Percentiles rank a stretch among this genome's conserved stretches.
phyloP scores from a whole-genome alignment of 352 stramenopile species.

The Peronospora tabacina region DNA sequence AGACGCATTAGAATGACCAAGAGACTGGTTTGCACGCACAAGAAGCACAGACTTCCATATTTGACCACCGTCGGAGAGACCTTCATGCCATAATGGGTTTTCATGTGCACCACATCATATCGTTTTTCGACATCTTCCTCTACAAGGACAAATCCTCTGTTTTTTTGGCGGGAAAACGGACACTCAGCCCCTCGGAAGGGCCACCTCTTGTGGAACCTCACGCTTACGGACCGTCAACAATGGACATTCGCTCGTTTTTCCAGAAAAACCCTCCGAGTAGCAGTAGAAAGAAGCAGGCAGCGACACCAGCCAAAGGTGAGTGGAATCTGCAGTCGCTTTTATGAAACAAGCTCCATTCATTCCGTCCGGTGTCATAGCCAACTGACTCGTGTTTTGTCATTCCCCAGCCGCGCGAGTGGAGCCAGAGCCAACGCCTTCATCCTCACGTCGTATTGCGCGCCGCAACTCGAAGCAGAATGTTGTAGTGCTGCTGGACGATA shows the following conservation, averaged over 20 bases:
- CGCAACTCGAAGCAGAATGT: constrained; percentile 34
- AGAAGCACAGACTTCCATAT: constrained; percentile 62
- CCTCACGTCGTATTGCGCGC: constrained; percentile 13
- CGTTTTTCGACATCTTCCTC: constrained; percentile 10
- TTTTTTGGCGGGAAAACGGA: constrained; percentile 26
- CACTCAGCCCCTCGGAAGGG: constrained; percentile 14
- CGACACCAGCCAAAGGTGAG: constrained; percentile 24
- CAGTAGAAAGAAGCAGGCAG: constrained; percentile 23
- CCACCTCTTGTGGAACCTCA: background rate
- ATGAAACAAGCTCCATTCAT: background rate
- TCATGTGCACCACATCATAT: constrained; percentile 9
- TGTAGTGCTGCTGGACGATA: constrained; percentile 51
- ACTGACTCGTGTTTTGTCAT: constrained; percentile 4
- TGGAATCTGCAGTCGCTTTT: background rate
- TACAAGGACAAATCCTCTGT: constrained; percentile 8
- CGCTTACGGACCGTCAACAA: background rate
- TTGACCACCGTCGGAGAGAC: constrained; percentile 50
- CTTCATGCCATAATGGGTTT: background rate
- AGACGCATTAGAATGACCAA: constrained; percentile 77
- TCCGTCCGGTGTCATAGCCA: background rate
- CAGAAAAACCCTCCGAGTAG: constrained; percentile 32
- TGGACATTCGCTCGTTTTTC: constrained; percentile 87
- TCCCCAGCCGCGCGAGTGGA: constrained; percentile 17
- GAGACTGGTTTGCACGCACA: constrained; percentile 79
- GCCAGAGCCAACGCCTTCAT: constrained; percentile 27